A percentile compares a stretch with the other conserved stretches of the same genome.
Conservation (phyloP, 1,284 basidiomycete species). For the Ustilago sp. region DNA sequence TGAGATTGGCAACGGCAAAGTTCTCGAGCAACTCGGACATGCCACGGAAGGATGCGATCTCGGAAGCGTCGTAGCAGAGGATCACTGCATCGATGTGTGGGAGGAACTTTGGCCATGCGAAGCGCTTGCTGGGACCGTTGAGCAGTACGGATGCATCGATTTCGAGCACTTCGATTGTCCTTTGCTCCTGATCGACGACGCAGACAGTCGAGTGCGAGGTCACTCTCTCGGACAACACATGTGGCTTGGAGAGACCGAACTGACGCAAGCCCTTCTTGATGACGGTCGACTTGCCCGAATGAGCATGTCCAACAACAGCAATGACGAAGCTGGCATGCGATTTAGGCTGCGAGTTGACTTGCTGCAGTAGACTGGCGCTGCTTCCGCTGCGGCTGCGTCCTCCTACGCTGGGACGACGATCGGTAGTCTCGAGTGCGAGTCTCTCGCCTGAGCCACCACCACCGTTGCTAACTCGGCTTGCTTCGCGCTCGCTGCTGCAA, state of each 20-base stretch:
- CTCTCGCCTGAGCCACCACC: slow-evolving; percentile 12
- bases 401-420: slow-evolving; percentile 42
- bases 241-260: slow-evolving; percentile 62
- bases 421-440: slow-evolving; percentile 16
- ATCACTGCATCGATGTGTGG: slow-evolving; percentile 64
- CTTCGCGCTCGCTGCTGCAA: slow-evolving; percentile 15
- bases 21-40: slow-evolving; percentile 66
- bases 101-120: slow-evolving; percentile 64
- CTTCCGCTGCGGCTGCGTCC: slow-evolving; percentile 61
- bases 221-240: slow-evolving; percentile 60
- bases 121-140: slow-evolving; percentile 59
- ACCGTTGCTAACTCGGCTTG: background rate
- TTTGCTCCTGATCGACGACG: slow-evolving; percentile 62
- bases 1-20: slow-evolving; percentile 54
- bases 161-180: slow-evolving; percentile 65
- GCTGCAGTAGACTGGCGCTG: slow-evolving; percentile 60
- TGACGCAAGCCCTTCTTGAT: slow-evolving; percentile 64
- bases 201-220: slow-evolving; percentile 64
- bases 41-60: slow-evolving; percentile 61
- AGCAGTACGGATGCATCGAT: slow-evolving; percentile 62
- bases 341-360: slow-evolving; percentile 58
- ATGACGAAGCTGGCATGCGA: slow-evolving; percentile 64
- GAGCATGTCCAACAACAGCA: slow-evolving; percentile 61
- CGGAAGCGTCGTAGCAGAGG: slow-evolving; percentile 64
- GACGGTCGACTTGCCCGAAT: slow-evolving; percentile 63